Evolutionary conservation across 2,329 filamentous ascomycete species (phyloP), one percentile per base, ranked within the genome.

Genomic region (Epichloe sylvatica): DNA sequence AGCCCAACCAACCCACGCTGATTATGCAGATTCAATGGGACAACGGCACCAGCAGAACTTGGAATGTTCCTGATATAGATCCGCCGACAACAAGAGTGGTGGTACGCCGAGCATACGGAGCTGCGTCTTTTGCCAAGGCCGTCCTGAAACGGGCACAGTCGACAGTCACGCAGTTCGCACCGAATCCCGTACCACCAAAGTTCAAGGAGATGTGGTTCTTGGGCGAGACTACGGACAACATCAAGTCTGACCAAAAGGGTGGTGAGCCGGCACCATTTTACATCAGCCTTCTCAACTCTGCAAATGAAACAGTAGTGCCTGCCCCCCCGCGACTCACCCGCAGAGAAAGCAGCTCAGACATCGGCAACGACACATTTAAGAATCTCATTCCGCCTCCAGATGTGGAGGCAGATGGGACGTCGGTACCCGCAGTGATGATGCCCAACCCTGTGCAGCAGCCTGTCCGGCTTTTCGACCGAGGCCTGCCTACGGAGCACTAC

Each of bases 251-350:
- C 40, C 68, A 81, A 4, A 95, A 91, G 64, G 81, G 82, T 1
- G 90, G 90, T 55, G 90, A 95, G 67, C 76, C 82, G 8, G 94
- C 91, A 0, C 90, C 91, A 0, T 94, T 96, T 65, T 94, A 84
- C 64, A 84, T 95, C 56, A 87, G 81, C 30, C 73, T 94, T 49
- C 68, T 89, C 11, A 64, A 70, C 4, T 72, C 75, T 0, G 53
- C 65, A 15, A 66, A 71, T 44, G 30, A 30, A 30, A 59, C 64
- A 34, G 60, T 63, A 15, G 55, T 63, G 9, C 58, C 61, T 1
- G 52, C 52, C 3, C 52, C 53, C 3, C 54, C 60, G 11, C 53
- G 53, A n/a, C 50, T 67, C 9, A 50, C 37, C 21, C 60, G 57
- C 42, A 55, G 62, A 33, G 55, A 54, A 17, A 45, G 46, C 30